Base-by-base conservation (phyloP, 176 grass and related monocot species). In the Stipa capillata region DNA sequence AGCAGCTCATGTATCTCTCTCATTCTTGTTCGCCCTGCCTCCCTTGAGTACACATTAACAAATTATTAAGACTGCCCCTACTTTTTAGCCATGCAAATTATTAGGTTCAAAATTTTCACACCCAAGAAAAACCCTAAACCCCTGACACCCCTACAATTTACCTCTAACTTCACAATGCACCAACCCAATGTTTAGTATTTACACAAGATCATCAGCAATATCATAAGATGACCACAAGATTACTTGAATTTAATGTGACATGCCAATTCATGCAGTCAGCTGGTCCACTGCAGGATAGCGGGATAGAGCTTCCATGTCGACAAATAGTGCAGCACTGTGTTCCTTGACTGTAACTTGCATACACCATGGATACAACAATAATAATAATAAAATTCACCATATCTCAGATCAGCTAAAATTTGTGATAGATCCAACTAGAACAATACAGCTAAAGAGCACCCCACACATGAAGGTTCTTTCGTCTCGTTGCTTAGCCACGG, bases 391-490 rank as follows among this genome's bases (percentile, higher is more conserved):
- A 48, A 80, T 62, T 42, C 27, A 63, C 1, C 39, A 74, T 33
- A 79, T 68, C 59, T 21, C 24, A 17, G 34, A 79, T 74, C 35
- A 68, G 51, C 54, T 84, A 34, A 57, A 11, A 42, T 35, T 67
- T 80, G 69, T 52, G 68, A 76, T 70, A 74, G 76, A 81, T 64
- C 53, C 14, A 75, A 70, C 35, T 31, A 70, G 77, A 81, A 85
- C 35, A 64, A 34, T 67, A 56, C 47, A 48, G 21, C 58, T 55
- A 17, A 82, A 65, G 56, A 49, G 59, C 43, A 55, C 55, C 54
- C 48, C 45, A 64, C 77, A 64, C 45, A 63, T 74, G 48, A 28
- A 61, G 37, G 51, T 79, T 62, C 48, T 77, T 37, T 53, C 69
- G 23, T 81, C 63, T 64, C 34, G 77, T 71, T 55, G 77, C 77